Conservation (phyloP, 2,329 filamentous ascomycete species). For the Stromatinia cepivora region DNA sequence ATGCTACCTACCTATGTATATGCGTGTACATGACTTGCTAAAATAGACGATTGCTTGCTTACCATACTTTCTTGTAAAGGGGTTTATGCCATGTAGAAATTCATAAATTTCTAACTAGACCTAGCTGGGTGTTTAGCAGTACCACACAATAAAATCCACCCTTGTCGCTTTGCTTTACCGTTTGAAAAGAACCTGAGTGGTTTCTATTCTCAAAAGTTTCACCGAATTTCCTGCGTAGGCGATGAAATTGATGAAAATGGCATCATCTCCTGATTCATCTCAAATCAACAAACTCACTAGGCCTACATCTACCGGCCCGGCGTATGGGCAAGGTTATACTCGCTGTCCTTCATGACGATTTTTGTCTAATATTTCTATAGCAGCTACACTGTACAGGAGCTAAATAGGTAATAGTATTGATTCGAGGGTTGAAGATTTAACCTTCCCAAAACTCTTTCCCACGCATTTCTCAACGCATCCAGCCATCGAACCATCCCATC, state of each 20-base stretch:
- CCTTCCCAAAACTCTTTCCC: constrained; percentile 12
- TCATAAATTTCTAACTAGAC: background rate
- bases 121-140: background rate
- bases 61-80: constrained; percentile 8
- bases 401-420: background rate
- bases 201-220: constrained; percentile 2
- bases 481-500: background rate
- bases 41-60: background rate
- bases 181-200: background rate
- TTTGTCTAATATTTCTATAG: background rate
- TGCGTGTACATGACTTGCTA: constrained; percentile 4
- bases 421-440: background rate
- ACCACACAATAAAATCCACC: background rate
- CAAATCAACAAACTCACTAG: constrained; percentile 15
- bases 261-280: constrained; percentile 23
- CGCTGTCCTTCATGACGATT: constrained; percentile 10
- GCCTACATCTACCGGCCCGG: constrained; percentile 23
- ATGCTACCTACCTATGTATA: background rate
- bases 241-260: constrained; percentile 11
- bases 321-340: constrained; percentile 15
- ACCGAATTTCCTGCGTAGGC: constrained; percentile 26
- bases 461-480: background rate
- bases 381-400: background rate
- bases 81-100: constrained; percentile 8
- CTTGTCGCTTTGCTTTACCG: background rate